Evolutionary conservation across 1,139 yeast genomes (phyloP).

Genomic region (Candida anutae): DNA sequence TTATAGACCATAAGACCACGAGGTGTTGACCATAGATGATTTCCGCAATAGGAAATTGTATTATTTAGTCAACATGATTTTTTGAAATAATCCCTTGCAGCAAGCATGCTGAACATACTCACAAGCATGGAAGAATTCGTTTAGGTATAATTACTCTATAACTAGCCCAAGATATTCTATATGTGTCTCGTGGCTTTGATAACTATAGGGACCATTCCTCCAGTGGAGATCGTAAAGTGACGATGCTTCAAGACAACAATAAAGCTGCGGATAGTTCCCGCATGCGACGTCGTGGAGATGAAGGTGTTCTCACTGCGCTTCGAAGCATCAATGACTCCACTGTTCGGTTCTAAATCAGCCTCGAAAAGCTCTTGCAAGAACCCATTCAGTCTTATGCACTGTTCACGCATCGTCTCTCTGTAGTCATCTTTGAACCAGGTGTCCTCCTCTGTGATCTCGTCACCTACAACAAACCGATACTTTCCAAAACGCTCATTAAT

Average conservation of each 20-base stretch:
- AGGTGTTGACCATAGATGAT: no score
- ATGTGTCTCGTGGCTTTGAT: conserved; percentile 17
- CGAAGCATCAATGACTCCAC: conserved; percentile 8
- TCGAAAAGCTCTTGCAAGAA: conserved; percentile 15
- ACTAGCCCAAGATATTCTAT: no score
- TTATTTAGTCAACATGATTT: no score
- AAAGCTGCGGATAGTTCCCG: conserved; percentile 17
- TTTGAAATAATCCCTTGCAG: no score
- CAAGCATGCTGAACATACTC: no score
- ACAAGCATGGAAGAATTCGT: no score
- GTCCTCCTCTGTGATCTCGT: conserved; percentile 14
- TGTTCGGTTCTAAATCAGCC: conserved; percentile 11
- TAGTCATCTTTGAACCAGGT: conserved; percentile 8
- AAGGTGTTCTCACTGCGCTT: conserved; percentile 9
- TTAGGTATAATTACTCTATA: no score
- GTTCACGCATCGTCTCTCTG: conserved; percentile 15
- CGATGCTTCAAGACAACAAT: conserved; percentile 17
- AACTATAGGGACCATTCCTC: conserved; percentile 25
- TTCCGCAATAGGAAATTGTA: no score
- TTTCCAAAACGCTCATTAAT: conserved; percentile 28
- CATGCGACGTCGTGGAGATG: conserved; percentile 19
- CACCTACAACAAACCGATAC: conserved; percentile 22
- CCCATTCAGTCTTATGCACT: conserved; percentile 13
- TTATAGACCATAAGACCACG: no score
- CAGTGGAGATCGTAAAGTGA: conserved; percentile 19